A percentile compares a stretch with the other conserved stretches of the same genome.
Conservation (phyloP, 1,139 yeast species). For the Candida sanyaensis region DNA sequence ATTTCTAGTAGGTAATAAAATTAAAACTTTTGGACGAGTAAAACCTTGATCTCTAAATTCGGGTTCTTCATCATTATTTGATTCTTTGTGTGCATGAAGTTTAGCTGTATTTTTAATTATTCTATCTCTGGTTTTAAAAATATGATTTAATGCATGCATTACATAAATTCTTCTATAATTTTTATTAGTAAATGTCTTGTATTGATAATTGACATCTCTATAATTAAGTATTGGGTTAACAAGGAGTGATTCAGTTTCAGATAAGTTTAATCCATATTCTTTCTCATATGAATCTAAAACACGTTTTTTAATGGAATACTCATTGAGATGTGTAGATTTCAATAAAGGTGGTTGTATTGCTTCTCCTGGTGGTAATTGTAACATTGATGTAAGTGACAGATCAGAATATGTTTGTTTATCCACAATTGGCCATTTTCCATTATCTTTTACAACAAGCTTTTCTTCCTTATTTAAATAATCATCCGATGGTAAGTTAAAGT, state of each 20-base stretch:
- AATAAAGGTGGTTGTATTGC: constrained; percentile 15
- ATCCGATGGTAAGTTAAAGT: constrained; percentile 60
- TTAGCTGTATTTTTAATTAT: constrained; percentile 73
- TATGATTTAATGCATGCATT: constrained; percentile 78
- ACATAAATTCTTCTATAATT: constrained; percentile 65
- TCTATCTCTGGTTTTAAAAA: constrained; percentile 82
- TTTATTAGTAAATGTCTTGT: constrained; percentile 37
- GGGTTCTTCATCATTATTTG: constrained; percentile 35
- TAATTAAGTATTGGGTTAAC: constrained; percentile 70
- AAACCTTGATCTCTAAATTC: constrained; percentile 93
- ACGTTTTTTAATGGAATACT: constrained; percentile 31
- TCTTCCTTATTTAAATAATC: constrained; percentile 41
- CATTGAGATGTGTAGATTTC: constrained; percentile 11
- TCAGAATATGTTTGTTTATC: constrained; percentile 19
- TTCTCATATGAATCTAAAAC: constrained; percentile 27
- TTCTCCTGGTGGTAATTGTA: constrained; percentile 34
- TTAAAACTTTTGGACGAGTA: constrained; percentile 86
- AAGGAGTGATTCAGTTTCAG: constrained; percentile 26
- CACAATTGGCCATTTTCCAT: constrained; percentile 29
- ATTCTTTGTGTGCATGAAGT: constrained; percentile 47
- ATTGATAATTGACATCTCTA: constrained; percentile 70
- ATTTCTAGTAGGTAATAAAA: constrained; percentile 83
- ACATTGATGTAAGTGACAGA: constrained; percentile 22
- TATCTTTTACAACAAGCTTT: constrained; percentile 17
- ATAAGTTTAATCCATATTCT: constrained; percentile 17